Percentiles rank a stretch among this genome's conserved stretches.
These are phyloP conservation scores for Piper betle DNA, from an alignment of 164 flowering plant genomes.

Conservation along the genomic window DNA sequence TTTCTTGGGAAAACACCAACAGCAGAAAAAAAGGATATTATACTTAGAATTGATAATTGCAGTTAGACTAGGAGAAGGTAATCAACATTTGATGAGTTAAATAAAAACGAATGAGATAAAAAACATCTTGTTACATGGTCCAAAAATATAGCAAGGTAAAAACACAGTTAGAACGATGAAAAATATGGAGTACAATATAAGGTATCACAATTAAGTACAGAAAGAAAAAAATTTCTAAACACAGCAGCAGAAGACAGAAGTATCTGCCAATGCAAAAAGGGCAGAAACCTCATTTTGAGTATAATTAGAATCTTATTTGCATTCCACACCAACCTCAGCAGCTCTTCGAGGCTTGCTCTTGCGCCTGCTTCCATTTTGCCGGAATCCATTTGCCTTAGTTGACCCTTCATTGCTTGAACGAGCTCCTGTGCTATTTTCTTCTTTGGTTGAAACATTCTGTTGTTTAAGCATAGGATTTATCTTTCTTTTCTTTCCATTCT, in stretches of 20 bases:
- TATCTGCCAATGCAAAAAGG: not conserved
- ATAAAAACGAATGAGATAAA: not conserved
- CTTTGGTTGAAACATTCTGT: conserved; percentile 24
- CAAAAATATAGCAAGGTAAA: not conserved
- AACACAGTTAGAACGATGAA: conserved; percentile 5
- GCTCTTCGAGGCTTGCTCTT: conserved; percentile 79
- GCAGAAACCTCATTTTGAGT: conserved; percentile 3
- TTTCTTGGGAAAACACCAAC: no score
- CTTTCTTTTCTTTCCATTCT: conserved; percentile 54
- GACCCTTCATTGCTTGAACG: conserved; percentile 28
- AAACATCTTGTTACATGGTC: conserved; percentile 5
- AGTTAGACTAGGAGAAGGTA: not conserved
- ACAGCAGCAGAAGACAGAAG: conserved; percentile 5
- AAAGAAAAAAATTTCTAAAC: conserved; percentile 3
- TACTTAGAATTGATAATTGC: not conserved
- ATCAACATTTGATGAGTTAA: no score
- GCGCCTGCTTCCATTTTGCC: conserved; percentile 55
- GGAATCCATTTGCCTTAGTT: conserved; percentile 41
- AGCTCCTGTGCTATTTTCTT: conserved; percentile 39
- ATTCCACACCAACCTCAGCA: conserved; percentile 71
- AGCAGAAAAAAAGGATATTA: no score
- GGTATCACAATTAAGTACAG: conserved; percentile 11
- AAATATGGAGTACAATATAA: conserved; percentile 10
- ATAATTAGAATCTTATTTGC: conserved; percentile 32
- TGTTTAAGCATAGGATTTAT: conserved; percentile 31